Conservation (phyloP, 1,139 yeast genomes). For the Pichia sp. region DNA sequence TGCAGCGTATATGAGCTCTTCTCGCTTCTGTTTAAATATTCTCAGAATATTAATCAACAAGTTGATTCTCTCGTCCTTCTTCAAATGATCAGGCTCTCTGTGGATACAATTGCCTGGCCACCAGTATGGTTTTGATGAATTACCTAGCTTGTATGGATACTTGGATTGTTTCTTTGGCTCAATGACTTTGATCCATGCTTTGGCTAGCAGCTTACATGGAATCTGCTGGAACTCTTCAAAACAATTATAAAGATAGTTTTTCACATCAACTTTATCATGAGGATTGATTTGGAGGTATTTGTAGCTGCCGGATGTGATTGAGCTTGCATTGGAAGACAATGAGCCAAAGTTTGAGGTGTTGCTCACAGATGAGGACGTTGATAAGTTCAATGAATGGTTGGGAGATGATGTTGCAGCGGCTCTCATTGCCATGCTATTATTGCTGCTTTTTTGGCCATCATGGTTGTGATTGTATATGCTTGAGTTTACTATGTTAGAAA, state of each 20-base stretch:
- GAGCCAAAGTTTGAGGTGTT: background rate
- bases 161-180: constrained; percentile 64
- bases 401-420: constrained; percentile 7
- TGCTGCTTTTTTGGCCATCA: background rate
- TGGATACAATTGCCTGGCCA: constrained; percentile 62
- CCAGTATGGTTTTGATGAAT: constrained; percentile 51
- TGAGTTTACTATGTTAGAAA: constrained; percentile 8
- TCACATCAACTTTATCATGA: constrained; percentile 17
- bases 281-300: constrained; percentile 17
- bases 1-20: constrained; percentile 19
- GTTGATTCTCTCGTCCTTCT: constrained; percentile 45
- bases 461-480: background rate
- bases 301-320: constrained; percentile 1
- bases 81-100: constrained; percentile 68
- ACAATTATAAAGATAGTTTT: constrained; percentile 22
- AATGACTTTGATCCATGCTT: constrained; percentile 57
- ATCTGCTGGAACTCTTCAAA: constrained; percentile 41
- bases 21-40: constrained; percentile 16
- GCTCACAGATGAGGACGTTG: background rate
- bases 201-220: constrained; percentile 56
- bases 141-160: constrained; percentile 53
- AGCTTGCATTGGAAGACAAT: constrained; percentile 2
- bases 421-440: background rate
- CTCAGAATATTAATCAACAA: constrained; percentile 37
- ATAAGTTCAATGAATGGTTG: background rate